Evolutionary conservation across 2,329 filamentous ascomycete species (phyloP).

Genomic region (Claviceps quebecensis): DNA sequence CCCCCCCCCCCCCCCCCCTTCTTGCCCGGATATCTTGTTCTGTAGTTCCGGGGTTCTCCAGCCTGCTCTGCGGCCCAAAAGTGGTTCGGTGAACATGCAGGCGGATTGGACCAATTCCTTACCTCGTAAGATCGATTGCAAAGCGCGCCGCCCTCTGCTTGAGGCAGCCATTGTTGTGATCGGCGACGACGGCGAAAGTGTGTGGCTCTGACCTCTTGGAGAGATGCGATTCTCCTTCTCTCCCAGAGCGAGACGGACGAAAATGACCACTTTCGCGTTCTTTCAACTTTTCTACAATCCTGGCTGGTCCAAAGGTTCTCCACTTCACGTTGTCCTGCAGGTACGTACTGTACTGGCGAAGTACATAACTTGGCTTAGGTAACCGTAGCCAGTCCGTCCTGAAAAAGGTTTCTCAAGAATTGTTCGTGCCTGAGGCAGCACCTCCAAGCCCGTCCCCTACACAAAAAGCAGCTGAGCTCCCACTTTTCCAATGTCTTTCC

Average conservation of each 20-base stretch:
- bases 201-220: constrained; percentile 4
- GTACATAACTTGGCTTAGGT: not conserved
- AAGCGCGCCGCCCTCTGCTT: constrained; percentile 40
- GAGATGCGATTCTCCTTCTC: constrained; percentile 4
- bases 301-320: not conserved
- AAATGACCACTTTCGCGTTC: constrained; percentile 1
- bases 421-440: constrained; percentile 15
- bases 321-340: not conserved
- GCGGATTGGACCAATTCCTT: constrained; percentile 1
- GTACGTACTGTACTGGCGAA: not conserved
- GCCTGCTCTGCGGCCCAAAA: no score
- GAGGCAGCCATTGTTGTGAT: constrained; percentile 31
- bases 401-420: not conserved
- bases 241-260: not conserved
- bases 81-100: not conserved
- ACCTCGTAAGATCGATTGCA: constrained; percentile 37
- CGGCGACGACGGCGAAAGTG: not conserved
- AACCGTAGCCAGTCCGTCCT: not conserved
- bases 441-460: not conserved
- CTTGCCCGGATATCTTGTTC: not conserved
- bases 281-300: constrained; percentile 11
- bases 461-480: constrained; percentile 10
- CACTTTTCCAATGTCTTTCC: not conserved
- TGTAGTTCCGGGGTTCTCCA: no score
- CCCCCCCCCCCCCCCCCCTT: not conserved